These are phyloP conservation scores for Podaxis pistillaris DNA, from an alignment of 768 basidiomycete species.

Conservation along the genomic window DNA sequence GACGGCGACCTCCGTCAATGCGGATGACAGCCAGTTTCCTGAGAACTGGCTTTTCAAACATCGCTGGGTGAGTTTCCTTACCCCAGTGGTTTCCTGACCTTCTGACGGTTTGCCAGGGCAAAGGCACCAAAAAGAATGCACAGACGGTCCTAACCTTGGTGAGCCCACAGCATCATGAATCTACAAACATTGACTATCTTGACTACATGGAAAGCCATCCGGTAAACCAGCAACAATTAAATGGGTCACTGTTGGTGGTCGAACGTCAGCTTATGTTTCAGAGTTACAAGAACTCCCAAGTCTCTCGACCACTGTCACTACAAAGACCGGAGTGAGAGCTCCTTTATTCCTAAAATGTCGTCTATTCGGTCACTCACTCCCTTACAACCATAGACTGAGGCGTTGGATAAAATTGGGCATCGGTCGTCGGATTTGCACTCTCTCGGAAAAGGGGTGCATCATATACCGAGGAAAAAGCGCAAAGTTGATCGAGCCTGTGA, in stretches of 20 bases:
- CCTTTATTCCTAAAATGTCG: too few relatives aligned
- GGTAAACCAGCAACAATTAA: slow-evolving; percentile 71
- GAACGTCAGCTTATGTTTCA: slow-evolving; percentile 70
- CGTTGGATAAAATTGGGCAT: neutral
- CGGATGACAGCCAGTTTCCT: slow-evolving; percentile 68
- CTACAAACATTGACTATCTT: slow-evolving; percentile 1
- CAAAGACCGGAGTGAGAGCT: neutral
- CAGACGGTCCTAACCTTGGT: slow-evolving; percentile 47
- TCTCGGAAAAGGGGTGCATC: neutral
- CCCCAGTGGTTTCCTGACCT: slow-evolving; percentile 16
- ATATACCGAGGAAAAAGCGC: neutral
- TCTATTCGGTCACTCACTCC: neutral
- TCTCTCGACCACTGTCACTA: neutral
- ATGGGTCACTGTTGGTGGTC: slow-evolving; percentile 74
- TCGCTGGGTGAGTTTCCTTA: slow-evolving; percentile 51
- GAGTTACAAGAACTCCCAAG: slow-evolving; percentile 51
- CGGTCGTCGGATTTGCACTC: neutral
- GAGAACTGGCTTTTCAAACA: slow-evolving; percentile 66
- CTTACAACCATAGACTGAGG: neutral
- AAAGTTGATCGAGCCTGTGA: neutral
- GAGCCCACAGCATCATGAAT: neutral
- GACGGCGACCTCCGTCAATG: slow-evolving; percentile 65
- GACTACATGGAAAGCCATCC: slow-evolving; percentile 46
- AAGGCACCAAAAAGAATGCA: slow-evolving; percentile 51
- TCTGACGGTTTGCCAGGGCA: slow-evolving; percentile 37